Base-by-base conservation (phyloP, 2,329 filamentous ascomycete species). In the Fusarium floridanum region DNA sequence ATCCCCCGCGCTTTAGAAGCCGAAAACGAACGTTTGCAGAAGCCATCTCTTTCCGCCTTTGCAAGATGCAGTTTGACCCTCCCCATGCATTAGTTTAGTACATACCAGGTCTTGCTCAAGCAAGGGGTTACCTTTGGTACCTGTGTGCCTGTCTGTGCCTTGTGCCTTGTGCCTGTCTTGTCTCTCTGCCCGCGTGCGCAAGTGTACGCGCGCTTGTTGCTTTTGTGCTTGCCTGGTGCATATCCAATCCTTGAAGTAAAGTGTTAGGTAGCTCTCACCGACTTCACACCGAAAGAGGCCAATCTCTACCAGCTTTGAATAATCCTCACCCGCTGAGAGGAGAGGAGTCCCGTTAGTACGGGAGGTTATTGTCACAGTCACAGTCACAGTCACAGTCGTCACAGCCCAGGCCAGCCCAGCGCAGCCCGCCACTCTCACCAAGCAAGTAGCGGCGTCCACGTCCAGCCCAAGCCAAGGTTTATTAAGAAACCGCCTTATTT, bases 251-350 rank as follows among this genome's bases (percentile, higher is more conserved):
- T 6, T n/a, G 41, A 45, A 45, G 41, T 32, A 14, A 14, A 45
- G 12, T 14, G 10, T n/a, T n/a, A 43, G 17, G 17, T 55, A 53
- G 48, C 27, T 55, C 48, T 55, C 79, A 80, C 79, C 79, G 79
- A 80, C 79, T 80, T 80, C 79, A 80, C 75, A 79, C 78, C 79
- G 79, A 80, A 80, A 68, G 61, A 63, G 67, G 66, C 63, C 68
- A 64, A 61, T 36, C 36, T 57, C 70, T 74, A 65, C 69, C 62
- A 55, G 48, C 27, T 55, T 14, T 55, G 48, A 55, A 55, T 55
- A 55, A 55, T 55, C 48, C 48, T 55, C 48, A 55, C 48, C 48
- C 48, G 48, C 48, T 55, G 48, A 53, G 48, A 53, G 48, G 48
- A 53, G 48, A 53, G 48, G 48, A 55, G 48, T 55, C 32, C 32